These are phyloP conservation scores for Pleurotus sapidus DNA, from an alignment of 768 basidiomycete species.

Conservation along the genomic window DNA sequence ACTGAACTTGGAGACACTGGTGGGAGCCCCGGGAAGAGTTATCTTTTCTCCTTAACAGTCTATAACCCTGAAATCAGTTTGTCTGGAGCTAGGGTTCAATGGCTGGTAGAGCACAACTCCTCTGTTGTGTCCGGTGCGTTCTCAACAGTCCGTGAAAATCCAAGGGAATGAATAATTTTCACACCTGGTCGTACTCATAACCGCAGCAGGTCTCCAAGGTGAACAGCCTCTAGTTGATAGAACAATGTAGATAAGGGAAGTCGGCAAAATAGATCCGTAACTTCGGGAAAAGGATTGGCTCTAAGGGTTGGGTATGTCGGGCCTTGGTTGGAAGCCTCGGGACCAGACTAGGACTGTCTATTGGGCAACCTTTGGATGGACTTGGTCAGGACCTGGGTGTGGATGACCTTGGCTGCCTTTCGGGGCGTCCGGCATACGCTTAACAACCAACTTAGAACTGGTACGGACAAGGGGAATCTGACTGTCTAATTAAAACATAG, in stretches of 20 bases:
- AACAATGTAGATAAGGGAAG: conserved; percentile 81
- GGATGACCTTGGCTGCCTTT: conserved; percentile 46
- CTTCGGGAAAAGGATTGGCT: conserved; percentile 77
- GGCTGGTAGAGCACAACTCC: conserved; percentile 69
- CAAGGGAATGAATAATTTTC: conserved; percentile 71
- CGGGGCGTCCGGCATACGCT: conserved; percentile 56
- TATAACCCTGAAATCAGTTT: conserved; percentile 73
- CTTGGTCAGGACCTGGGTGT: conserved; percentile 9
- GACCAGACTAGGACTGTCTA: conserved; percentile 9
- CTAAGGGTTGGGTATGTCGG: conserved; percentile 56
- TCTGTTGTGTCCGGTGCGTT: conserved; percentile 72
- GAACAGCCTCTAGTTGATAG: conserved; percentile 80
- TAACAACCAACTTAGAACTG: conserved; percentile 75
- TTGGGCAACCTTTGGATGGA: conserved; percentile 10
- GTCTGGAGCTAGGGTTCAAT: conserved; percentile 73
- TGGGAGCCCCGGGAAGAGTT: conserved; percentile 75
- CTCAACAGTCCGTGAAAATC: conserved; percentile 73
- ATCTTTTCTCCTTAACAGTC: conserved; percentile 76
- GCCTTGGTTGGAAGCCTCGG: conserved; percentile 29
- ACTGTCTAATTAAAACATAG: conserved; percentile 86
- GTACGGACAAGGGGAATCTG: conserved; percentile 81
- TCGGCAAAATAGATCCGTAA: conserved; percentile 53
- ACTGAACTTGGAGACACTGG: conserved; percentile 63
- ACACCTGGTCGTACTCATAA: conserved; percentile 75
- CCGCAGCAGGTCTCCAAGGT: conserved; percentile 81